Base-by-base conservation (phyloP, 306 rosid species). In the Rosa multiflora region DNA sequence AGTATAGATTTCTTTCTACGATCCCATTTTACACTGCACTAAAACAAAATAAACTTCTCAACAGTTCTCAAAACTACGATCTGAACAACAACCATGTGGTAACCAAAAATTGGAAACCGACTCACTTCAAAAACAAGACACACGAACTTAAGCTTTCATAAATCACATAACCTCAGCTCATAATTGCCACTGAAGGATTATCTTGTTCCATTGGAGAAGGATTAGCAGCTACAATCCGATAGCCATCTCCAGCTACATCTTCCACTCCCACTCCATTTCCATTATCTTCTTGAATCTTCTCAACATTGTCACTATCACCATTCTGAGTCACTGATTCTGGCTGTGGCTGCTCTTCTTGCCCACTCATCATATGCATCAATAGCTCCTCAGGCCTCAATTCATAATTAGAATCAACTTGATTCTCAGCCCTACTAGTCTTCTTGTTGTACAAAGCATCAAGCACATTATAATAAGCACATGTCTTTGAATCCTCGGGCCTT, bases 341-440 rank as follows among this genome's bases (percentile, higher is more conserved):
- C 68, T 66, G 87, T 17, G 77, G 85, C 72, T 39, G 78, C 79
- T 74, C 86, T 43, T 85, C 86, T 79, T 90, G 92, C 21, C 84
- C 82, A 51, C 84, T 81, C 92, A 91, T 86, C 78, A 91, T 90
- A 72, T 90, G 98, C 93, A 93, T 81, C 69, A 93, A 82, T 3
- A 93, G 88, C 86, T 88, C 98, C 87, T 93, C 97, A 2, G 98
- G 92, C 86, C 84, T 91, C 82, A 86, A 77, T 72, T 90, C 89
- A 11, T 59, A 66, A 14, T 83, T 85, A 21, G 88, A 80, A 82
- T 76, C 73, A 48, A n/a, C 70, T 10, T 88, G 82, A 39, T 70
- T 83, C 26, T 82, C 85, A 14, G 17, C 76, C 76, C 80, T 88
- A 81, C 70, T 79, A 3, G 84, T 80, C 82, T 77, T 91, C 72